Evolutionary conservation across 2,329 filamentous ascomycete genomes (phyloP).

Genomic region (Fusarium globosum): DNA sequence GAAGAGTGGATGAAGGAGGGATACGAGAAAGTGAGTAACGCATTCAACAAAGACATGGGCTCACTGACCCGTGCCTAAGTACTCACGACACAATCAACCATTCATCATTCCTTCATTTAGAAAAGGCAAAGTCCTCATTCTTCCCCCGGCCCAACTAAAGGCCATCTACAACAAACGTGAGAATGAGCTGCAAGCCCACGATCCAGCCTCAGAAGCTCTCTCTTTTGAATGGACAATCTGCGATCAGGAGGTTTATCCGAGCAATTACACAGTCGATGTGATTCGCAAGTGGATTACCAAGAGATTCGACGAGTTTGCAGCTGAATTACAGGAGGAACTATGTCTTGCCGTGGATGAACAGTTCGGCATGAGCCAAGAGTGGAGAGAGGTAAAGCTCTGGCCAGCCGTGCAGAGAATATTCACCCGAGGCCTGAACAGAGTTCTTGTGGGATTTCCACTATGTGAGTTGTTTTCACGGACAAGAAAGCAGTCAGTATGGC

Average conservation of each 20-base stretch:
- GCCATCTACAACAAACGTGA: not conserved
- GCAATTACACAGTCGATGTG: not conserved
- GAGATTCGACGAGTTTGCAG: not conserved
- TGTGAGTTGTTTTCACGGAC: not conserved
- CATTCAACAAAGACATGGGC: rapidly evolving
- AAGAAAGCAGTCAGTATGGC: no score
- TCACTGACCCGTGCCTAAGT: not conserved
- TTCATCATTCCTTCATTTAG: not conserved
- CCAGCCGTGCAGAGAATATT: not conserved
- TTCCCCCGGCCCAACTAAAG: not conserved
- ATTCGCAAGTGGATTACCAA: not conserved
- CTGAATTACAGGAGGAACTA: not conserved
- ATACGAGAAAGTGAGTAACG: not conserved
- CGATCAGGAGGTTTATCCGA: not conserved
- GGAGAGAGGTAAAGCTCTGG: not conserved
- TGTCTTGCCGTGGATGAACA: not conserved
- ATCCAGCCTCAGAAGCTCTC: not conserved
- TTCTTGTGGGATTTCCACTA: not conserved
- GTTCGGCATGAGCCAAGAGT: not conserved
- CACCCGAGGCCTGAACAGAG: not conserved
- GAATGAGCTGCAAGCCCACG: not conserved
- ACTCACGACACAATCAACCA: not conserved
- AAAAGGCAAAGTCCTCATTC: not conserved
- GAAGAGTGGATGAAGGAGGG: slow-evolving; percentile 1
- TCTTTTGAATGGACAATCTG: not conserved